Percentiles rank a stretch among this genome's conserved stretches.
Conservation (phyloP, 1,284 basidiomycete genomes). For the Xerocomus minutiporus region DNA sequence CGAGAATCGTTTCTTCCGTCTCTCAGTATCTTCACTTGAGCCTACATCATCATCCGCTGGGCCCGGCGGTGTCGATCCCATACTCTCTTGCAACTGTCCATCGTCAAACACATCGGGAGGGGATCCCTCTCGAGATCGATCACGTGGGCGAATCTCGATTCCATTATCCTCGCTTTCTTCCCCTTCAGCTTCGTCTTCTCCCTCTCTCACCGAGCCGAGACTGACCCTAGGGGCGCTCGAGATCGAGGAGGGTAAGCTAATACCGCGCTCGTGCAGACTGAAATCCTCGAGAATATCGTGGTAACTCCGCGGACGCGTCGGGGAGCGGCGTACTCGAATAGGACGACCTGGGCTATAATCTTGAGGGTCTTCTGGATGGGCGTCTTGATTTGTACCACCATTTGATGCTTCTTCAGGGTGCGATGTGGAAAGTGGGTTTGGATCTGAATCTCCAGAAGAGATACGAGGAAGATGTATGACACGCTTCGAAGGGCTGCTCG, state of each 20-base stretch:
- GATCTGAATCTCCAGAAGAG: slow-evolving; percentile 16
- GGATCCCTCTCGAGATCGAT: neutral
- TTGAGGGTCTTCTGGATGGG: slow-evolving; percentile 7
- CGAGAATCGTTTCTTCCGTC: slow-evolving; percentile 66
- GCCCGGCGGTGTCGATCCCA: neutral
- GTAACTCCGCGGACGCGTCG: slow-evolving; percentile 55
- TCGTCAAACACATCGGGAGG: slow-evolving; percentile 2
- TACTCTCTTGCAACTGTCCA: slow-evolving; percentile 7
- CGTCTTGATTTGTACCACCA: neutral
- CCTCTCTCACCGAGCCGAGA: slow-evolving; percentile 29
- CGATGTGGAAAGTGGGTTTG: slow-evolving; percentile 6
- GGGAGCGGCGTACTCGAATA: slow-evolving; percentile 35
- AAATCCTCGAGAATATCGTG: slow-evolving; percentile 64
- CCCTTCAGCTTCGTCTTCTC: slow-evolving; percentile 18
- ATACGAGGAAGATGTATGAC: slow-evolving; percentile 23
- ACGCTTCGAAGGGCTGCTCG: slow-evolving; percentile 26
- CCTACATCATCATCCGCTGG: slow-evolving; percentile 2
- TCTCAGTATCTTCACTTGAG: slow-evolving; percentile 52
- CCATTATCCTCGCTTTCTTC: slow-evolving; percentile 19
- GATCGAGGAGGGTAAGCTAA: slow-evolving; percentile 32
- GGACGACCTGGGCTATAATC: slow-evolving; percentile 18
- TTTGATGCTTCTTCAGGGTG: neutral
- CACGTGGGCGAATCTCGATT: neutral
- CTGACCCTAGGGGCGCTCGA: slow-evolving; percentile 25
- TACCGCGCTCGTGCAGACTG: slow-evolving; percentile 35